These are phyloP conservation scores for Brasilioporus rufonigricans DNA, from an alignment of 768 basidiomycete genomes.

Conservation along the genomic window DNA sequence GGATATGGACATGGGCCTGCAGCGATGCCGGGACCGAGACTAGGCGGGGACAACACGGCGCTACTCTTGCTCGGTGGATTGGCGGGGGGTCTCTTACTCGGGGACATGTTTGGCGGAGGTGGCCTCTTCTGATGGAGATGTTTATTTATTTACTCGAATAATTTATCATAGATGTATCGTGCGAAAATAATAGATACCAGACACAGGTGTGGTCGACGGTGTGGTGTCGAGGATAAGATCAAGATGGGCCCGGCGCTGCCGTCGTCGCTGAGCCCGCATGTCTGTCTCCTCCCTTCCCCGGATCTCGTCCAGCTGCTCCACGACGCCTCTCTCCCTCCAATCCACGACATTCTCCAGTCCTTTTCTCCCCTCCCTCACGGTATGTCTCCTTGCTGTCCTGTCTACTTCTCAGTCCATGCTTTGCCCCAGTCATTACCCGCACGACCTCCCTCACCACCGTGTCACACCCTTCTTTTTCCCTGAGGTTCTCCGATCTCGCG, in stretches of 20 bases:
- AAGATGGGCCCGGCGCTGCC: slow-evolving; percentile 57
- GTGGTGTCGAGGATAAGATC: no score
- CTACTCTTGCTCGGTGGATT: slow-evolving; percentile 40
- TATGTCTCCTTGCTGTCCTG: slow-evolving; percentile 30
- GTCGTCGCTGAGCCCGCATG: slow-evolving; percentile 76
- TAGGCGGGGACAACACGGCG: slow-evolving; percentile 8
- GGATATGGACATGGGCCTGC: background rate
- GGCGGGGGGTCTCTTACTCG: slow-evolving; percentile 50
- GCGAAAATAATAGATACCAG: background rate
- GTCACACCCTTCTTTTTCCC: slow-evolving; percentile 66
- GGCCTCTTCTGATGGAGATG: slow-evolving; percentile 22
- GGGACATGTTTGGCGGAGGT: slow-evolving; percentile 41
- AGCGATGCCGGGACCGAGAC: background rate
- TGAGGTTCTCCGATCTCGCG: slow-evolving; percentile 74
- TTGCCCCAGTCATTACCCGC: slow-evolving; percentile 67
- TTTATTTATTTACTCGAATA: slow-evolving; percentile 6
- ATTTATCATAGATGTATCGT: background rate
- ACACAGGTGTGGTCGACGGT: no score
- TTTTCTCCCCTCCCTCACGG: slow-evolving; percentile 84
- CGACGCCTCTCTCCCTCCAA: slow-evolving; percentile 58
- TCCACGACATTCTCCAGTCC: slow-evolving; percentile 76
- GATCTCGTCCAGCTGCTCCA: slow-evolving; percentile 65
- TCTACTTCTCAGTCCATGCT: slow-evolving; percentile 2
- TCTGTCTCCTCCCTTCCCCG: slow-evolving; percentile 68
- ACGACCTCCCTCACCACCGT: slow-evolving; percentile 71